These are phyloP conservation scores for Cadophora gregata DNA, from an alignment of 2,329 filamentous ascomycete genomes.

Conservation along the genomic window DNA sequence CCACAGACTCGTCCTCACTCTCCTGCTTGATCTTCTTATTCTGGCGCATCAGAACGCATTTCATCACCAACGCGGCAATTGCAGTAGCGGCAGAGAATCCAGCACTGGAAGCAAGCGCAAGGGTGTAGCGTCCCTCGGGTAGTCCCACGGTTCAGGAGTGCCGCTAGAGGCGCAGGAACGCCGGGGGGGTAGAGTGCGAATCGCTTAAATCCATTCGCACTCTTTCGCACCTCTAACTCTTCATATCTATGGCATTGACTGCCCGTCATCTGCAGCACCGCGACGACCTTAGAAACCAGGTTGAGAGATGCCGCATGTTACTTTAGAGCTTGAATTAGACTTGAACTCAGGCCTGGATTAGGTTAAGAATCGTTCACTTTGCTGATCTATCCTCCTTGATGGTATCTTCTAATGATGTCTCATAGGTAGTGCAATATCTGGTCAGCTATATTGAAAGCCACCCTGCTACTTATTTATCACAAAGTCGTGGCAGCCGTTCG, in stretches of 20 bases:
- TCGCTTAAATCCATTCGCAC: background rate
- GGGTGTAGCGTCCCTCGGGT: slow-evolving; percentile 5
- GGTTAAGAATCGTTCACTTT: background rate
- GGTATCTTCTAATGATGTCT: background rate
- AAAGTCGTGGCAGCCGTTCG: background rate
- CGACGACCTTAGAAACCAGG: background rate
- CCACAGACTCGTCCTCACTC: slow-evolving; percentile 9
- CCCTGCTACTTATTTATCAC: background rate
- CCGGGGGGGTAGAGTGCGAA: background rate
- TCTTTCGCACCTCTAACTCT: background rate
- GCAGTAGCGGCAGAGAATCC: slow-evolving; percentile 22
- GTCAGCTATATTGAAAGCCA: background rate
- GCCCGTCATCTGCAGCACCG: background rate
- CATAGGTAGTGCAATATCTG: background rate
- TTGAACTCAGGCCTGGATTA: background rate
- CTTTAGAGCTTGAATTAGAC: background rate
- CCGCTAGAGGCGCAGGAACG: background rate
- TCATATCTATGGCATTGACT: background rate
- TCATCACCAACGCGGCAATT: slow-evolving; percentile 43
- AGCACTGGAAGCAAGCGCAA: slow-evolving; percentile 5
- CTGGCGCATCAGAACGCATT: slow-evolving; percentile 5
- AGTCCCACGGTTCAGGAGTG: background rate
- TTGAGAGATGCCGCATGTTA: background rate
- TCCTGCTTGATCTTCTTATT: slow-evolving; percentile 18
- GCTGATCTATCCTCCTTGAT: background rate